Percentiles rank a stretch among this genome's conserved stretches.
Evolutionary conservation across 768 basidiomycete species (phyloP).

Genomic region (Lentinula guzmanii): DNA sequence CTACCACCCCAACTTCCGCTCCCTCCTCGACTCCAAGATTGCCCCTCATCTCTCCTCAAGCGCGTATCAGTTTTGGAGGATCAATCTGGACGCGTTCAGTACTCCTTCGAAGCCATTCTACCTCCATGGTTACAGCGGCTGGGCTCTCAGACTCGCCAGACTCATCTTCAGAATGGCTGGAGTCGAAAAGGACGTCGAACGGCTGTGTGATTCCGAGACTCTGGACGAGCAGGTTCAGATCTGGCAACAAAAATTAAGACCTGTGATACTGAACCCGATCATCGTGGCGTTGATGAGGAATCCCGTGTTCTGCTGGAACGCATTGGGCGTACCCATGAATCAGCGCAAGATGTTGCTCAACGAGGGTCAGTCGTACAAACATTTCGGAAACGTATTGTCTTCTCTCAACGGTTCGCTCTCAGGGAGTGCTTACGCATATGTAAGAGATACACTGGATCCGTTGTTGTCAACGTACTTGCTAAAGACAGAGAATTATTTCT

Average conservation of each 20-base stretch:
- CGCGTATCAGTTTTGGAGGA: constrained; percentile 75
- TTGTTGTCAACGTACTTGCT: constrained; percentile 40
- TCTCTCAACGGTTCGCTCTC: neutral
- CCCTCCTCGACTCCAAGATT: constrained; percentile 52
- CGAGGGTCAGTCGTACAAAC: constrained; percentile 28
- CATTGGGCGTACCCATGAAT: constrained; percentile 68
- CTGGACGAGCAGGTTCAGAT: constrained; percentile 53
- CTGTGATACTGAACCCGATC: constrained; percentile 52
- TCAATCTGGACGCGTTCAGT: constrained; percentile 44
- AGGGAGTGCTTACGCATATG: constrained; percentile 35
- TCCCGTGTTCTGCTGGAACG: constrained; percentile 68
- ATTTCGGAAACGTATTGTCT: neutral
- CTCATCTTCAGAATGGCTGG: constrained; percentile 57
- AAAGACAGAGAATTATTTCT: constrained; percentile 64
- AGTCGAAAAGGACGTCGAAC: constrained; percentile 46
- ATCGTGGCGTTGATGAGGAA: constrained; percentile 52
- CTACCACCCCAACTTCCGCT: constrained; percentile 50
- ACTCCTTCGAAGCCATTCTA: constrained; percentile 51
- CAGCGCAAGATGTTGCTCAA: constrained; percentile 57
- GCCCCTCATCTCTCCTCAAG: constrained; percentile 64
- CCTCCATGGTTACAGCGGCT: constrained; percentile 59
- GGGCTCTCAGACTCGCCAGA: constrained; percentile 58
- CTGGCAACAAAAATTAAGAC: constrained; percentile 55
- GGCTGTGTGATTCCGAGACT: constrained; percentile 48
- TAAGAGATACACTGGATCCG: constrained; percentile 47